Evolutionary conservation across 2,329 filamentous ascomycete species (phyloP), one percentile per base, ranked within the genome.

Genomic region (Diaporthe eres): DNA sequence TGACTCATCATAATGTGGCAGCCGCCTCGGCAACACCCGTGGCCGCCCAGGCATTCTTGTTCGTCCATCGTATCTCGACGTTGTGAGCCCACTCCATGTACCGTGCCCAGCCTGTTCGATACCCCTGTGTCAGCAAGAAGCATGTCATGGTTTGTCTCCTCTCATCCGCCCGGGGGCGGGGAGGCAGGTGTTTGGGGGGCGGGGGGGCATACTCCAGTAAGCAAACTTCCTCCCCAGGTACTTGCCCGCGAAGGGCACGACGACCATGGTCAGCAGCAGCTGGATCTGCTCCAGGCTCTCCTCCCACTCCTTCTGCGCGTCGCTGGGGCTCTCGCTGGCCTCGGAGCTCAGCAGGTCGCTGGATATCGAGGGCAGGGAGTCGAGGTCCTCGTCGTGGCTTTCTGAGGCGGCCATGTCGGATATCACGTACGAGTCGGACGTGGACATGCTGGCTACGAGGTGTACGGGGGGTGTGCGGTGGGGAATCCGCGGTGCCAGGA

Each of bases 281-380:
- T 99, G 95, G 76, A 99, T 86, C 86, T 99, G 97, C 85, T 98
- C 95, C 78, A 99, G 87, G 81, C 94, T 98, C 81, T 96, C 94
- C 81, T 96, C 94, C 97, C 97, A 99, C 86, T 99, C 96, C 77
- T 91, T 91, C 85, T 99, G 96, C 13, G 97, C 97, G 82, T 98
- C 96, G 58, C 58, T 73, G 47, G 58, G 65, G 53, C 94, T 95
- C 44, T 87, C 88, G 79, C 87, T 87, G 70, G 86, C 80, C 49
- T 93, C 91, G 70, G 89, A 89, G 73, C 85, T 79, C 58, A 86
- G 85, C 65, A 86, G 85, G 77, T 86, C 85, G 78, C 87, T 90
- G 25, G 89, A 89, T 65, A 89, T 86, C 73, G 92, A 93, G 31
- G 92, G 91, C 31, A 94, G 87, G 72, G 91, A 92, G 82, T 92